Base-by-base conservation (phyloP, 2,329 filamentous ascomycete species). In the Chaetomium sp. region DNA sequence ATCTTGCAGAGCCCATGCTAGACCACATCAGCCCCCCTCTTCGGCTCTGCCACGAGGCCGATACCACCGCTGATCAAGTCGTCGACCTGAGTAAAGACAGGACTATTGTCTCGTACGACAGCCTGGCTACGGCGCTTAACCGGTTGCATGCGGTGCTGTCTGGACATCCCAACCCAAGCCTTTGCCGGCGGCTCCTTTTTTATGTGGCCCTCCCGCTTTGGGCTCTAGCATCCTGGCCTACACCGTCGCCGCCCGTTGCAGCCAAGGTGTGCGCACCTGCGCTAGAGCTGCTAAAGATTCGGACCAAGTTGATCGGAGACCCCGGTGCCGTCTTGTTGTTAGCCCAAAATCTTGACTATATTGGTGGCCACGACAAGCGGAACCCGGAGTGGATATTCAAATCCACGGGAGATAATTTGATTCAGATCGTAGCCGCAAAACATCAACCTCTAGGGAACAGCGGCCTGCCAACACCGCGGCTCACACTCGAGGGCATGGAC, bases 81-180 rank as follows among this genome's bases (percentile, higher is more conserved):
- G 67, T 85, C 35, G 78, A 86, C 65, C 71, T 86, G 21, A 78
- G 77, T 65, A 74, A 70, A 57, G 75, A 78, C 7, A 74, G 65
- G 16, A 73, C 83, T 0, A 66, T 89, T 10, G 81, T 87, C 19
- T 67, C 77, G 6, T 75, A 82, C 3, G 70, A 77, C 1, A 76
- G 82, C 1, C 74, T 91, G 4, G 76, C 79, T 21, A 73, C 74
- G 38, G 82, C 85, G 1, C 72, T 92, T 2, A 79, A 77, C 35
- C 81, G 88, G 19, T 74, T 92, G 0, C 80, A 79, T 42, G 78
- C 81, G 0, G 75, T 92, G 1, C 73, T 87, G 1, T 78, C 84
- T 23, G 88, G 87, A 0, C 89, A 89, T 70, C 87, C 88, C 0
- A 88, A 90, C 62, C 85, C 88, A 0, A 87, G 87, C 0, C 75